Base-by-base conservation (phyloP, 495 filamentous ascomycete genomes). In the Oidiodendron maius region DNA sequence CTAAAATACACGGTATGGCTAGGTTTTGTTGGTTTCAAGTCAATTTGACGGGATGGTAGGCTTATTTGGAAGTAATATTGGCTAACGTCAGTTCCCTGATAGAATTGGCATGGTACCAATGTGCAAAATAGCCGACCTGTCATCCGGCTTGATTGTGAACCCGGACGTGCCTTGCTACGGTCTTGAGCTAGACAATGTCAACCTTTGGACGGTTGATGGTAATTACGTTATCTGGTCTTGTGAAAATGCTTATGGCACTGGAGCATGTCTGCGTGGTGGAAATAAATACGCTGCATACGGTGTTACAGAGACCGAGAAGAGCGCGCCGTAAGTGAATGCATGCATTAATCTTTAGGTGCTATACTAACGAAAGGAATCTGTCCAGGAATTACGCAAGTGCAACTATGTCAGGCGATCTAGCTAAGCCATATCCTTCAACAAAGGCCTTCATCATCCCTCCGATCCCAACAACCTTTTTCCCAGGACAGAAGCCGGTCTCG, bases 1-100 rank as follows among this genome's bases (percentile, higher is more conserved):
- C 61, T 81, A 43, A 74, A 67, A 0, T 71, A 77, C 63, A 64
- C 35, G 21, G 77, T 76, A 65, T 81, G 75, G 76, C 73, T 72
- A 46, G 78, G 78, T 17, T 76, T 71, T 5, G 69, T 73, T 36
- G 57, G 67, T 5, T 56, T 78, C 51, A 51, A 64, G 9, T 30
- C 60, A 28, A n/a, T n/a, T n/a, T n/a, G n/a, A n/a, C n/a, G n/a
- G n/a, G n/a, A n/a, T n/a, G n/a, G n/a, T n/a, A n/a, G n/a, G n/a
- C n/a, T n/a, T n/a, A n/a, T n/a, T n/a, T n/a, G n/a, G n/a, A n/a
- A n/a, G n/a, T n/a, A n/a, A n/a, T n/a, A n/a, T n/a, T n/a, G n/a
- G n/a, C n/a, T n/a, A n/a, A n/a, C n/a, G n/a, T n/a, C n/a, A n/a
- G n/a, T n/a, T n/a, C n/a, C n/a, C n/a, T n/a, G n/a, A n/a, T n/a